Evolutionary conservation across 768 basidiomycete genomes (phyloP).

Genomic region (Lyophyllum atratum): DNA sequence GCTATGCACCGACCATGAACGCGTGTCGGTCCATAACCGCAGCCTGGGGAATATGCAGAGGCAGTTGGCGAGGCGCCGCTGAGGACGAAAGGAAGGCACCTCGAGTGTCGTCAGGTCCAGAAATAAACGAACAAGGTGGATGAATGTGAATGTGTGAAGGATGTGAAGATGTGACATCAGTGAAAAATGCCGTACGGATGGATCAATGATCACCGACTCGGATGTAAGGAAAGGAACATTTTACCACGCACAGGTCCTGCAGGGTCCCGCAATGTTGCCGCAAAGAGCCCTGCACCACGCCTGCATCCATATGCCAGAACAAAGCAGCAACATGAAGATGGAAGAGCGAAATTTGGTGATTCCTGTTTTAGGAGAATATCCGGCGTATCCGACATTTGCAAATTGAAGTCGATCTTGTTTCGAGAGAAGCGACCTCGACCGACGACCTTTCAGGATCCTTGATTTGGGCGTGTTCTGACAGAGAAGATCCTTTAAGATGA

Average conservation of each 20-base stretch:
- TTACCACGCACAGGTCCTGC: background rate
- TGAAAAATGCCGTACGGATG: too few relatives aligned
- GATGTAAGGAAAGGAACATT: background rate
- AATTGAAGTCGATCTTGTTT: conserved; percentile 11
- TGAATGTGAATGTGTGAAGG: background rate
- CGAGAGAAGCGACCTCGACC: background rate
- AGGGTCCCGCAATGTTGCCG: background rate
- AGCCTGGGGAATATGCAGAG: background rate
- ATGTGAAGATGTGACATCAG: background rate
- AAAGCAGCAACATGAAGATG: background rate
- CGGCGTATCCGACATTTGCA: too few relatives aligned
- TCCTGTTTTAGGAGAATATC: background rate
- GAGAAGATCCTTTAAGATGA: conserved; percentile 12
- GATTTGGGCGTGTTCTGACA: background rate
- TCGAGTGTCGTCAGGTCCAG: background rate
- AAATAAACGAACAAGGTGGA: background rate
- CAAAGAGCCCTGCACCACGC: too few relatives aligned
- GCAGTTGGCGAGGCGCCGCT: background rate
- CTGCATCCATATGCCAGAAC: too few relatives aligned
- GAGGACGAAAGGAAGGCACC: background rate
- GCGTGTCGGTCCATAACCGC: background rate
- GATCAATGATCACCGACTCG: background rate
- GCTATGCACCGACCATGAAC: background rate
- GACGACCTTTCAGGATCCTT: conserved; percentile 9
- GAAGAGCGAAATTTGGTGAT: background rate